Conservation (phyloP, 352 stramenopile species). For the Globisporangium nagaii region DNA sequence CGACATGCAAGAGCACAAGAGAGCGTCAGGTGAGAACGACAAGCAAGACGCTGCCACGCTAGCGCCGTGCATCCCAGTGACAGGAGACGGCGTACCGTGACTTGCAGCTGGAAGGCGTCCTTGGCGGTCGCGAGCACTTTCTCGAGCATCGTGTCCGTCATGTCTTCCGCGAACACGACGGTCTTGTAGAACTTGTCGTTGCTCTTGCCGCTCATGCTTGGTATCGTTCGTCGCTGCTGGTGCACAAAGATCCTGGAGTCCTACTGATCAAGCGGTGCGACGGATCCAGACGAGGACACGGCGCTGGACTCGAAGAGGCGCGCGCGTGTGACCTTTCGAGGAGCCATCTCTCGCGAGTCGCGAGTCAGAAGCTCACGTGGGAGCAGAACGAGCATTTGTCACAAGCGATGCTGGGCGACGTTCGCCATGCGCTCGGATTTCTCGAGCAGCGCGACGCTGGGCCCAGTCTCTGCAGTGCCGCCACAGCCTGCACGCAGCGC, state of each 20-base stretch:
- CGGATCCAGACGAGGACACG: too few relatives aligned
- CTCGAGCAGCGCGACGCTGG: too few relatives aligned
- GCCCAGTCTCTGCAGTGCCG: too few relatives aligned
- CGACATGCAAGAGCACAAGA: background rate
- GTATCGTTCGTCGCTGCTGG: background rate
- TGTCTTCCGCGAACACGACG: constrained; percentile 93
- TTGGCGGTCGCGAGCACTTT: constrained; percentile 85
- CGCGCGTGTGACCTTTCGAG: too few relatives aligned
- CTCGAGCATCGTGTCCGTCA: constrained; percentile 92
- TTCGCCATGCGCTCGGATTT: too few relatives aligned
- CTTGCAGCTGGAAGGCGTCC: constrained; percentile 90
- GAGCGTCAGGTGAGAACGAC: background rate
- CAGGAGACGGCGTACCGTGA: constrained; percentile 33
- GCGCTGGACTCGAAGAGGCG: too few relatives aligned
- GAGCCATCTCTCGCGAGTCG: too few relatives aligned
- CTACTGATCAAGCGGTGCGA: background rate
- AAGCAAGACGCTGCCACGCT: too few relatives aligned
- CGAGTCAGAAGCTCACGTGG: too few relatives aligned
- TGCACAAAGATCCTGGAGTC: background rate
- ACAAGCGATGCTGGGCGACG: too few relatives aligned
- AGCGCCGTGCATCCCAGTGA: background rate
- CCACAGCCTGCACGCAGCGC: too few relatives aligned
- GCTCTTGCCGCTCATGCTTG: constrained; percentile 51
- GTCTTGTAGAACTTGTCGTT: constrained; percentile 88
- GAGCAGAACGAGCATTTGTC: too few relatives aligned